Percentiles rank a stretch among this genome's conserved stretches.
Evolutionary conservation across 768 basidiomycete species (phyloP).

Genomic region (Lentinula sp.): DNA sequence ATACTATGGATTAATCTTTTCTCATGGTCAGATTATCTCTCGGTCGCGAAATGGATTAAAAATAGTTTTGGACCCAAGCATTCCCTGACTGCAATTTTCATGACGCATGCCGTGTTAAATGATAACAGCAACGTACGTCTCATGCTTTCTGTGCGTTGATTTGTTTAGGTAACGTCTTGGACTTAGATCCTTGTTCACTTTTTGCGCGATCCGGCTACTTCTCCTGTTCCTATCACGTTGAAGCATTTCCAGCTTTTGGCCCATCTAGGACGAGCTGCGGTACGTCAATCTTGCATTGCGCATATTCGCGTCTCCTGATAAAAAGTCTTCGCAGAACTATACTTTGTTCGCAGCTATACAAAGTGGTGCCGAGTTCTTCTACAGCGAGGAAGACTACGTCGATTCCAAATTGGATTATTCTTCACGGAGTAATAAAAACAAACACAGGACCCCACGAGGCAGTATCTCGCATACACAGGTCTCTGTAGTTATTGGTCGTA

Average conservation of each 20-base stretch:
- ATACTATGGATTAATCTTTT: constrained; percentile 4
- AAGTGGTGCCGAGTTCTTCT: constrained; percentile 61
- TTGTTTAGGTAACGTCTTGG: neutral
- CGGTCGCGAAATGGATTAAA: constrained; percentile 58
- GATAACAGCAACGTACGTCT: constrained; percentile 39
- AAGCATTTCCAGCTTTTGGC: constrained; percentile 76
- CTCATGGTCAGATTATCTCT: constrained; percentile 38
- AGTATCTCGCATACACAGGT: constrained; percentile 6
- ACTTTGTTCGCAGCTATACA: constrained; percentile 58
- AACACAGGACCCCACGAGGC: constrained; percentile 35
- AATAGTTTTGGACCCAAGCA: constrained; percentile 50
- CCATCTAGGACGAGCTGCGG: constrained; percentile 54
- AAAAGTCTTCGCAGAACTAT: constrained; percentile 32
- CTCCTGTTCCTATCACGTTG: constrained; percentile 63
- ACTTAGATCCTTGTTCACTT: constrained; percentile 45
- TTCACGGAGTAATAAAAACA: constrained; percentile 13
- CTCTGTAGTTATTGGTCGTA: constrained; percentile 9
- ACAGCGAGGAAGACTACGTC: constrained; percentile 65
- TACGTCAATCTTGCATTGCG: constrained; percentile 25
- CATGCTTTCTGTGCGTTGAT: neutral
- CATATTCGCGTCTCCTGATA: neutral
- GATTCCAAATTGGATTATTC: constrained; percentile 17
- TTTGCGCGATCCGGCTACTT: constrained; percentile 20
- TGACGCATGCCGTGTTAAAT: constrained; percentile 72
- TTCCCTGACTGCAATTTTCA: constrained; percentile 56